Conservation (phyloP, 257 asterid genomes). For the Linaria vulgaris region DNA sequence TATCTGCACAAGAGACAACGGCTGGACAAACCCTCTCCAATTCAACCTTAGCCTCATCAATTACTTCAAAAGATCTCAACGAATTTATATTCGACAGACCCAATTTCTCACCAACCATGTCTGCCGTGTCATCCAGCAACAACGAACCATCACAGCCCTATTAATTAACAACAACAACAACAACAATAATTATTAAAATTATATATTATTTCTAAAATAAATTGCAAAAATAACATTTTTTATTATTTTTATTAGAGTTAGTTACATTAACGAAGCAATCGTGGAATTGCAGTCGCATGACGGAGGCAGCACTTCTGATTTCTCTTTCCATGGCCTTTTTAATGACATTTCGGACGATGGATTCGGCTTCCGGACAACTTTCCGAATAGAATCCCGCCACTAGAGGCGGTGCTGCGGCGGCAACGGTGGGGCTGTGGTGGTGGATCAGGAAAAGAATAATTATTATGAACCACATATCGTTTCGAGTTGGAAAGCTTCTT, state of each 20-base stretch:
- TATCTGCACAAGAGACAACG: slow-evolving; percentile 92
- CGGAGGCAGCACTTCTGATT: slow-evolving; percentile 70
- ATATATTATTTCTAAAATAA: too few relatives aligned
- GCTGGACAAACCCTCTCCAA: slow-evolving; percentile 68
- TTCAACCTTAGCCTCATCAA: slow-evolving; percentile 72
- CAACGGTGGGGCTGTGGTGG: slow-evolving; percentile 24
- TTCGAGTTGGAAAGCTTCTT: too few relatives aligned
- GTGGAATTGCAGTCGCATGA: slow-evolving; percentile 93
- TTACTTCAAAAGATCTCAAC: slow-evolving; percentile 67
- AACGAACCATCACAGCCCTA: slow-evolving; percentile 96
- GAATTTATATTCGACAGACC: slow-evolving; percentile 79
- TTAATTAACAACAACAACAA: not conserved
- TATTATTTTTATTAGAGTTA: not conserved
- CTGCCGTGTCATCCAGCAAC: slow-evolving; percentile 76
- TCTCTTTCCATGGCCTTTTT: slow-evolving; percentile 62
- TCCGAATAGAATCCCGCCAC: slow-evolving; percentile 54
- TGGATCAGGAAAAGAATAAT: slow-evolving; percentile 27
- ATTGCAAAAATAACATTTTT: too few relatives aligned
- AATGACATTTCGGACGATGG: slow-evolving; percentile 53
- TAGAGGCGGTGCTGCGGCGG: slow-evolving; percentile 39
- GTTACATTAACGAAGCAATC: slow-evolving; percentile 91
- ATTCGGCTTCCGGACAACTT: slow-evolving; percentile 72
- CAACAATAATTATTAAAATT: too few relatives aligned
- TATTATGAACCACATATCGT: too few relatives aligned
- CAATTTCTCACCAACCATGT: slow-evolving; percentile 76